Evolutionary conservation across 768 basidiomycete genomes (phyloP).

Genomic region (Rhodotorula graminis): DNA sequence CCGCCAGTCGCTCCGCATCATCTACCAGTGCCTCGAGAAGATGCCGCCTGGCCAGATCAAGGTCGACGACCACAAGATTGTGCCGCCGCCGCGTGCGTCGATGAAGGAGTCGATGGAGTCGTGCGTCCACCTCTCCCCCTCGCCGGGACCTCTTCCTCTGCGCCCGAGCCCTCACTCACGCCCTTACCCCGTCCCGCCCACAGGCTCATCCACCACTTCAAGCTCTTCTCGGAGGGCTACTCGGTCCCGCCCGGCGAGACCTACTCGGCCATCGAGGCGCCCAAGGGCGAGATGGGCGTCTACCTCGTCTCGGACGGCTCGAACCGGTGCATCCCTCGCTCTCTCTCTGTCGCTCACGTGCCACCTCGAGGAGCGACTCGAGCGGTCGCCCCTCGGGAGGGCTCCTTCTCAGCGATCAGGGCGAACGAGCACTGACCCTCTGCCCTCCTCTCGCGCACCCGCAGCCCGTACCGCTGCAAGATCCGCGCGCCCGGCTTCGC

Average conservation of each 20-base stretch:
- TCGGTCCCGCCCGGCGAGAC: conserved; percentile 85
- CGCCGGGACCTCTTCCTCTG: neutral
- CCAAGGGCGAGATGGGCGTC: conserved; percentile 95
- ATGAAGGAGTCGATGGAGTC: conserved; percentile 99
- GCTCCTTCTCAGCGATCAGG: no score
- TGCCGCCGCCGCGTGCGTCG: conserved; percentile 87
- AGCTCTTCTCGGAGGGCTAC: conserved; percentile 89
- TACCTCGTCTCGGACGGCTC: conserved; percentile 97
- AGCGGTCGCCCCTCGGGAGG: no score
- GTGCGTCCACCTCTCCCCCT: neutral
- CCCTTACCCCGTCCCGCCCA: conserved; percentile 46
- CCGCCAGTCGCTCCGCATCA: conserved; percentile 85
- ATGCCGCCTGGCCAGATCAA: conserved; percentile 89
- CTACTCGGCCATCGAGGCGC: conserved; percentile 94
- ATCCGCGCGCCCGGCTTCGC: conserved; percentile 48
- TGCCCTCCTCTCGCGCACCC: no score
- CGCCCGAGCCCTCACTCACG: neutral
- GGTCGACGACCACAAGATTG: conserved; percentile 95
- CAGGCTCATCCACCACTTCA: conserved; percentile 91
- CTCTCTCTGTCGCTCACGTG: neutral
- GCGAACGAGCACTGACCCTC: neutral
- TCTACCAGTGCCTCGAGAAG: conserved; percentile 86
- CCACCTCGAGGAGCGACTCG: no score
- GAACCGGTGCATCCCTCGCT: conserved; percentile 55
- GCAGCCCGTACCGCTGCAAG: conserved; percentile 79